Evolutionary conservation across 2,329 filamentous ascomycete genomes (phyloP).

Genomic region (Pseudogymnoascus pannorum): DNA sequence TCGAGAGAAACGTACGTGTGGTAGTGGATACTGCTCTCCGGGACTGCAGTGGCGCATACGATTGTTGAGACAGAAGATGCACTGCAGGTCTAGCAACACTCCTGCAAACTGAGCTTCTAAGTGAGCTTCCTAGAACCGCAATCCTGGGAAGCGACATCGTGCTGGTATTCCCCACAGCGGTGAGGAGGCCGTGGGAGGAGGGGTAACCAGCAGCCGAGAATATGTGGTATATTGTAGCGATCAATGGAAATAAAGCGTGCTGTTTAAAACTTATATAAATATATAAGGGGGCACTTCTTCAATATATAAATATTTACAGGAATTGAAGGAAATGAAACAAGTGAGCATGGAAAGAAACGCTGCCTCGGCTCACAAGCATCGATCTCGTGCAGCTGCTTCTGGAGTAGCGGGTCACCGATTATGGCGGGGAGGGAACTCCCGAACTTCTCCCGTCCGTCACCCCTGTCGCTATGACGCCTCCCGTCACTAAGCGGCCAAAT

Average conservation of each 20-base stretch:
- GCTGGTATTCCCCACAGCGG: background rate
- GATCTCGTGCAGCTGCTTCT: background rate
- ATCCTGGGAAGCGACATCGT: background rate
- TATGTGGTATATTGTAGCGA: background rate
- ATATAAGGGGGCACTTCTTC: background rate
- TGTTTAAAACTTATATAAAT: background rate
- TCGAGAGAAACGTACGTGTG: background rate
- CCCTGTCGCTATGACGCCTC: conserved; percentile 9
- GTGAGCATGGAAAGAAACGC: background rate
- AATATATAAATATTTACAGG: background rate
- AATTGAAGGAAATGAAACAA: background rate
- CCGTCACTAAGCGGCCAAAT: conserved; percentile 3
- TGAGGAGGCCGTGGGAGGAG: background rate
- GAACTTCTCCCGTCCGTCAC: conserved; percentile 3
- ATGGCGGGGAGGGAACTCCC: conserved; percentile 8
- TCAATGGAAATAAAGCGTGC: background rate
- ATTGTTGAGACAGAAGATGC: background rate
- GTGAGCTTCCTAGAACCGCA: background rate
- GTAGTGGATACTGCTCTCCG: background rate
- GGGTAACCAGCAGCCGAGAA: background rate
- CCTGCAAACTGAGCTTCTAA: background rate
- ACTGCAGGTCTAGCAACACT: background rate
- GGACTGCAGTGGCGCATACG: background rate
- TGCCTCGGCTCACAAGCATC: background rate
- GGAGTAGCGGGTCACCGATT: conserved; percentile 3